Evolutionary conservation across 192 early-diverging fungal species (phyloP), one percentile per base, ranked within the genome.

Genomic region (Funneliformis mosseae): DNA sequence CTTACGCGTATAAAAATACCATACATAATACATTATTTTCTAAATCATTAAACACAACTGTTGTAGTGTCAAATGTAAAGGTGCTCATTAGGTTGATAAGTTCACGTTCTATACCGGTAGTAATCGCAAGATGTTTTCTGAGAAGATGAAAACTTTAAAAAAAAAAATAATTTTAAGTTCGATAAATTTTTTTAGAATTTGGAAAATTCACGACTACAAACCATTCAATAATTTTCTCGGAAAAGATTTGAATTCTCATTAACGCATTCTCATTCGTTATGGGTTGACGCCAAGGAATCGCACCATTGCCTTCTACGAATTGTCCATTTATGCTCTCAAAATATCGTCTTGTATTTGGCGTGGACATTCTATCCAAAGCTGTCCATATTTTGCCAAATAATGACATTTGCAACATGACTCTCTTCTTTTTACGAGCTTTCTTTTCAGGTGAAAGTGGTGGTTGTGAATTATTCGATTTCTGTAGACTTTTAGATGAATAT

Each of bases 341-440:
- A 45, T 79, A 84, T 10, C 1, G 9, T 46, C 83, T 66, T 7
- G 85, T 87, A 10, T 74, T 66, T 42, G 67, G 39, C 6, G 85
- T 84, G 8, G 82, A 77, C 79, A 87, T 84, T 25, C 82, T 48
- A 46, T 87, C 85, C 3, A 87, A 41, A 23, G 84, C 45, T 8
- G 85, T 87, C 85, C 85, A 87, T 5, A 84, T 84, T 16, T 79
- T 84, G 10, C 85, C 85, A 83, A 87, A 87, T 8, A 87, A 48
- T 75, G 85, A 81, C 78, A 87, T 77, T 39, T 83, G 23, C 8
- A 33, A 33, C 16, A 70, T n/a, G 7, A 60, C 14, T 12, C 48
- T 60, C 21, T 59, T 60, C 6, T 50, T 64, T 68, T 81, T 81
- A 14, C 59, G 55, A 48, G 43, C 33, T 74, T 70, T 1, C 9